Evolutionary conservation across 108 stramenopile genomes (phyloP).

Genomic region (Asterionellopsis glacialis): DNA sequence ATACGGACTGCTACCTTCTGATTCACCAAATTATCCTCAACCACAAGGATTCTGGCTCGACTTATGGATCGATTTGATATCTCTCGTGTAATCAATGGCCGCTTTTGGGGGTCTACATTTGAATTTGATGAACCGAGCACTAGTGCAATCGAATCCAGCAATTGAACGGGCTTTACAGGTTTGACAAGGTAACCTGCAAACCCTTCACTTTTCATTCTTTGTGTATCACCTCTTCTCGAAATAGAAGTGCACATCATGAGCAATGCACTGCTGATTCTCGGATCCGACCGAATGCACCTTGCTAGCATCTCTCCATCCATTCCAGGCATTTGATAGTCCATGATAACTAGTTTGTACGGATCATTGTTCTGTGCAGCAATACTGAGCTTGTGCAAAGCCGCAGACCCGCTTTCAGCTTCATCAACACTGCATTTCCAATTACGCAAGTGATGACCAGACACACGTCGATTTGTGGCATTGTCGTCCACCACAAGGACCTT

Average conservation of each 20-base stretch:
- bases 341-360: constrained; percentile 25
- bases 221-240: constrained; percentile 25
- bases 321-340: constrained; percentile 40
- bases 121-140: constrained; percentile 8
- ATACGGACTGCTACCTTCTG: constrained; percentile 17
- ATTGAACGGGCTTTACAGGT: background rate
- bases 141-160: constrained; percentile 14
- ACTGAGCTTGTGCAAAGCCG: constrained; percentile 22
- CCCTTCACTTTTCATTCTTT: constrained; percentile 23
- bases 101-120: background rate
- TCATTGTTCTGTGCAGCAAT: constrained; percentile 2
- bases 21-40: constrained; percentile 33
- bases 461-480: constrained; percentile 27
- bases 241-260: constrained; percentile 28
- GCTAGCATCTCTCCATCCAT: constrained; percentile 33
- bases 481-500: constrained; percentile 34
- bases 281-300: constrained; percentile 15
- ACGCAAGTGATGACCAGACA: constrained; percentile 30
- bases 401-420: constrained; percentile 28
- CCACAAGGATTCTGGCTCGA: constrained; percentile 12
- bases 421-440: constrained; percentile 20
- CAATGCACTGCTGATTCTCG: constrained; percentile 12
- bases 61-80: background rate
- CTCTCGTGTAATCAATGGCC: background rate
- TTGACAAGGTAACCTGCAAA: constrained; percentile 10